Evolutionary conservation across 2,329 filamentous ascomycete genomes (phyloP).

Genomic region (Fusarium austroafricanum): DNA sequence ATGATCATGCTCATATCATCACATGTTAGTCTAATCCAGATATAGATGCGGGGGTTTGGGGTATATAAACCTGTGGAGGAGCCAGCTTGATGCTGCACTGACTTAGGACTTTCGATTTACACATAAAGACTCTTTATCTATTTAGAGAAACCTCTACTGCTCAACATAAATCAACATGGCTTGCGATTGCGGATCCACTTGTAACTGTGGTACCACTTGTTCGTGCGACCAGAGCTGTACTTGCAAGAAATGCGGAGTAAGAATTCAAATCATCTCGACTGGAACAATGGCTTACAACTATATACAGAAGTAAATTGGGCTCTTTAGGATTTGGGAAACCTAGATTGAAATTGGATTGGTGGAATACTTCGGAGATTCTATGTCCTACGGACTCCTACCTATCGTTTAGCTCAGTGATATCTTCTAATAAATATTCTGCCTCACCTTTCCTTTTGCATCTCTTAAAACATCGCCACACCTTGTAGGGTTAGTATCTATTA

Average conservation of each 20-base stretch:
- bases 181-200: constrained; percentile 24
- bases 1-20: neutral
- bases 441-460: no score
- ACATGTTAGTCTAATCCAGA: neutral
- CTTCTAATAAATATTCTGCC: no score
- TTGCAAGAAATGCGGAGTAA: constrained; percentile 27
- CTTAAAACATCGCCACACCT: no score
- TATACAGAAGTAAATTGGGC: neutral
- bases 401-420: no score
- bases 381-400: no score
- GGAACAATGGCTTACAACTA: rapidly evolving
- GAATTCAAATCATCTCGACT: rapidly evolving
- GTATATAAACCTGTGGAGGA: constrained; percentile 4
- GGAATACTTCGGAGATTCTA: no score
- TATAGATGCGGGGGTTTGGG: constrained; percentile 6
- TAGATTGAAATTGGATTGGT: no score
- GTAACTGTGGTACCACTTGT: constrained; percentile 2
- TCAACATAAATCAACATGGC: neutral
- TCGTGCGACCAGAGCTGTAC: constrained; percentile 14
- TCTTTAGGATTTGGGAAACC: no score
- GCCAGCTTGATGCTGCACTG: no score
- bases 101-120: no score
- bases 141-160: neutral
- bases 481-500: no score
- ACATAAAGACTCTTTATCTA: neutral